Base-by-base conservation (phyloP, 495 filamentous ascomycete genomes). In the Aspergillus sclerotiicarbonarius region DNA sequence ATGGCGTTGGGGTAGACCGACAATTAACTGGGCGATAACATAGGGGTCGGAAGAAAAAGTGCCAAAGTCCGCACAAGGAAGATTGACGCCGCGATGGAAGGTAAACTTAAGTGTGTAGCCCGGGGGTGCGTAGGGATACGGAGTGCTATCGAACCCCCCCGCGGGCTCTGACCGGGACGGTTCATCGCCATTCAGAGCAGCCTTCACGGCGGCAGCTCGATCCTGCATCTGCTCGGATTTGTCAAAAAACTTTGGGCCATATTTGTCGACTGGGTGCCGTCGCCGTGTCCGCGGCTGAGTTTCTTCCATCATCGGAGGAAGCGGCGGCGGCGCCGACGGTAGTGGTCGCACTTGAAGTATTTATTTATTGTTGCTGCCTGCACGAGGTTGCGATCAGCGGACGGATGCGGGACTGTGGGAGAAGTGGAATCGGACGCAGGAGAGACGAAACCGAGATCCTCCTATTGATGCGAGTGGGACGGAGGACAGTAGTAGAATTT, bases 91-190 rank as follows among this genome's bases (percentile, higher is more conserved):
- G 20, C 84, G 82, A 68, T 92, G 88, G 68, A 98, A 91, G 48
- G 85, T 92, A 67, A 98, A 85, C 62, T 87, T 88, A 60, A 98
- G 66, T 1, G 90, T 95, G 71, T 90, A 96, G 13, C 91, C 91
- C 15, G 83, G 82, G 16, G 85, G 84, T 2, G 84, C 85, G 56
- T 78, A 69, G 1, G 92, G 90, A 10, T 96, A 76, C 5, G 90
- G 89, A 2, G 90, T 96, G 16, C 73, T 65, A 71, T 96, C 91
- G 64, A 81, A 92, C 15, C 92, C 92, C 16, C 92, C 92, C 4
- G 87, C 80, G 2, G 90, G 90, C 45, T 77, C 60, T 2, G 64
- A 45, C 8, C 68, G 53, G 16, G 62, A 46, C 49, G 53, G 15
- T 59, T 63, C 31, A 18, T 50, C 47, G 18, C 51, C 20, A 54